Conservation (phyloP, 139 green algal species). For the Pycnococcus provasolii region DNA sequence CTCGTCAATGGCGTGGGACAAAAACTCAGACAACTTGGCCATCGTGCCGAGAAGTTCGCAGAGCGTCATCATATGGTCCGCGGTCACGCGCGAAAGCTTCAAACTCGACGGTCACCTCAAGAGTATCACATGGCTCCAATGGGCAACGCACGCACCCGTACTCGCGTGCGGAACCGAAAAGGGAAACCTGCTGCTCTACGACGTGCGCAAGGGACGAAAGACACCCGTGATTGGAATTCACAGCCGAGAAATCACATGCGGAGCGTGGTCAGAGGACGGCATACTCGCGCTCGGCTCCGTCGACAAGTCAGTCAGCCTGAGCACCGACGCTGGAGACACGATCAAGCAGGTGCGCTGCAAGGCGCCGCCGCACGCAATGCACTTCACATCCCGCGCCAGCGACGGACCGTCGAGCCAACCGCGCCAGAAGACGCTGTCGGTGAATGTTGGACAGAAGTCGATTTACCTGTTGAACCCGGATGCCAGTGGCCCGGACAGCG, state of each 20-base stretch:
- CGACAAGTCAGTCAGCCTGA: constrained; percentile 39
- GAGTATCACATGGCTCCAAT: constrained; percentile 35
- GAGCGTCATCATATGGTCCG: too few relatives aligned
- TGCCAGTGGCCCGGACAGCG: not conserved
- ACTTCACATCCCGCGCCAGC: not conserved
- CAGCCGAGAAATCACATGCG: constrained; percentile 40
- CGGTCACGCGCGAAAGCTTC: too few relatives aligned
- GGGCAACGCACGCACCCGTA: constrained; percentile 38
- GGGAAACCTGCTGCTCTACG: constrained; percentile 59
- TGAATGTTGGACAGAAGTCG: constrained; percentile 46
- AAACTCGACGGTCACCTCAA: too few relatives aligned
- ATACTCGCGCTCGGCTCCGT: constrained; percentile 40
- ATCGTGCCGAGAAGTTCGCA: too few relatives aligned
- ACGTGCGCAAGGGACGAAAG: constrained; percentile 42
- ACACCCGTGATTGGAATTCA: constrained; percentile 50
- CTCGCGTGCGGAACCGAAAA: constrained; percentile 56
- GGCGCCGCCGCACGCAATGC: constrained; percentile 33
- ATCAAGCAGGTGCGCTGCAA: constrained; percentile 37
- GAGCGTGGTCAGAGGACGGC: constrained; percentile 47
- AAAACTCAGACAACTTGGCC: too few relatives aligned
- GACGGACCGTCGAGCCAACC: not conserved
- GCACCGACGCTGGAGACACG: constrained; percentile 38
- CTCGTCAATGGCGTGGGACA: too few relatives aligned
- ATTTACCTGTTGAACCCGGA: constrained; percentile 46
- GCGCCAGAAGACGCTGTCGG: constrained; percentile 39